Percentiles rank a stretch among this genome's conserved stretches.
Conservation (phyloP, 495 filamentous ascomycete genomes). For the Cercophora samala region DNA sequence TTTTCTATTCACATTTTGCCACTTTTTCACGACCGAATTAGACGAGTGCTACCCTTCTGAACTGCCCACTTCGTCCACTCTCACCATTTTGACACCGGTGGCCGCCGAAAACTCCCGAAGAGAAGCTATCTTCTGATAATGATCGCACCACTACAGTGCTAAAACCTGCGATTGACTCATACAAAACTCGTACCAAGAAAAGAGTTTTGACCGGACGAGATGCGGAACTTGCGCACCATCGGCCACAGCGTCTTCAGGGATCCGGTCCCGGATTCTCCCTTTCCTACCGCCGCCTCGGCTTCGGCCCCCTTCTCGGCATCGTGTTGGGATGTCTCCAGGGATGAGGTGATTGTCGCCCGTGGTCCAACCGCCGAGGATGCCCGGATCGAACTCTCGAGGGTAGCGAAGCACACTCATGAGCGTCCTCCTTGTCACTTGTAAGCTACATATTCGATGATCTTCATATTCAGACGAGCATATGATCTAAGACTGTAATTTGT, state of each 20-base stretch:
- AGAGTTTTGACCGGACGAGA: conserved; percentile 37
- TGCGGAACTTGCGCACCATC: conserved; percentile 79
- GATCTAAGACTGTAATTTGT: neutral
- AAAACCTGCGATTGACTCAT: conserved; percentile 8
- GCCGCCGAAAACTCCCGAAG: conserved; percentile 22
- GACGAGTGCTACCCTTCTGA: conserved; percentile 9
- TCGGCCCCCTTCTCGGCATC: conserved; percentile 56
- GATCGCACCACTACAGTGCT: conserved; percentile 7
- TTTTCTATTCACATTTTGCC: conserved; percentile 4
- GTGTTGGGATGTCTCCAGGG: conserved; percentile 71
- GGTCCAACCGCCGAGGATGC: conserved; percentile 62
- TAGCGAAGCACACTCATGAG: conserved; percentile 39
- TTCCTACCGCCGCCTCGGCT: conserved; percentile 21
- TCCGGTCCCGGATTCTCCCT: conserved; percentile 38
- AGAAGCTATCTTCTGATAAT: conserved; percentile 13
- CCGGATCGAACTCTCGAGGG: conserved; percentile 63
- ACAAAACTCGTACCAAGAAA: conserved; percentile 1
- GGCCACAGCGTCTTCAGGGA: conserved; percentile 57
- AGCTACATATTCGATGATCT: conserved; percentile 19
- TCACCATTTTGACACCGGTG: neutral
- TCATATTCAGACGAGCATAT: neutral
- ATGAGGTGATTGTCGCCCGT: conserved; percentile 69
- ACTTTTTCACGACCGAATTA: conserved; percentile 4
- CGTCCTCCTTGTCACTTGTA: conserved; percentile 44
- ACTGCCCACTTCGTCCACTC: neutral